phyloP scores from a whole-genome alignment of 768 basidiomycete genomes.

The Psilocybe tampanensis region DNA sequence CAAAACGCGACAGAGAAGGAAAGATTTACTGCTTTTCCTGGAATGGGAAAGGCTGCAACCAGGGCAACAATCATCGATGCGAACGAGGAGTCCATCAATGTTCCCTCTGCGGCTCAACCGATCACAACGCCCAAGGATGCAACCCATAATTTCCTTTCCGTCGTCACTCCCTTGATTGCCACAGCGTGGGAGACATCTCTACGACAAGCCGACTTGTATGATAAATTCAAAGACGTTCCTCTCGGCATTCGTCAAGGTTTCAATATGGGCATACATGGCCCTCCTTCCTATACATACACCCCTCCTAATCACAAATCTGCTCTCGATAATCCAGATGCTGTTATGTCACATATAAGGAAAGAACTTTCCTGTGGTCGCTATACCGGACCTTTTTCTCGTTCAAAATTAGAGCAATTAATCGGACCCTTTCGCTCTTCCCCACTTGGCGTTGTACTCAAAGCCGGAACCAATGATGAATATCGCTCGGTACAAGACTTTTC shows the following conservation, averaged over 20 bases:
- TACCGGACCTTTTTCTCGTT: conserved; percentile 28
- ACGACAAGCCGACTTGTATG: conserved; percentile 1
- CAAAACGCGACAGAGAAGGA: too few relatives aligned
- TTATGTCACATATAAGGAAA: conserved; percentile 16
- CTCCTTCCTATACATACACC: conserved; percentile 12
- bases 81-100: conserved; percentile 13
- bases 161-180: conserved; percentile 25
- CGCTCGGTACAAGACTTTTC: conserved; percentile 36
- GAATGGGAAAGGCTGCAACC: too few relatives aligned
- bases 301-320: conserved; percentile 26
- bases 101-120: conserved; percentile 15
- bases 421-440: conserved; percentile 45
- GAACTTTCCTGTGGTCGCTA: conserved; percentile 27
- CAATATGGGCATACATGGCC: conserved; percentile 20
- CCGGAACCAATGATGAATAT: conserved; percentile 18
- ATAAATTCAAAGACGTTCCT: conserved; percentile 22
- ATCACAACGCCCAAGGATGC: conserved; percentile 21
- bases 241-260: conserved; percentile 23
- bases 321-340: conserved; percentile 8
- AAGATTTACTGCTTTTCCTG: too few relatives aligned
- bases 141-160: conserved; percentile 16
- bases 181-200: conserved; percentile 19
- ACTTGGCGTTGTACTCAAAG: conserved; percentile 40
- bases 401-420: conserved; percentile 31
- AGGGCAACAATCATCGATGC: conserved; percentile 2